Evolutionary conservation across 805 yeast genomes (phyloP).

Genomic region (Saccharomycopsis fermentans): DNA sequence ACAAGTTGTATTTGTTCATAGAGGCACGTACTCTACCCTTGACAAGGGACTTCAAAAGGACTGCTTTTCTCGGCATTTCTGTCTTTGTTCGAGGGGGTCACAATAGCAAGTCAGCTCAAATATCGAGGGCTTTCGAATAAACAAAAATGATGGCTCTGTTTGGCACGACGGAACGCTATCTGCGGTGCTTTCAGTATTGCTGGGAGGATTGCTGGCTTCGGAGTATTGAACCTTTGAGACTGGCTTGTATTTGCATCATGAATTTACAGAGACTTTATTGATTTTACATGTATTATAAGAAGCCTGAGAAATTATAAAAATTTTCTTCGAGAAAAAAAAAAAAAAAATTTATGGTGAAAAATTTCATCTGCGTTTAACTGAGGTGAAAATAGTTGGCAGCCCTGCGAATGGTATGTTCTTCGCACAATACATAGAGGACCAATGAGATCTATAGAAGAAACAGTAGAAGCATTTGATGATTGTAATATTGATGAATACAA

Average conservation of each 20-base stretch:
- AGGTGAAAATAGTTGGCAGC: neutral
- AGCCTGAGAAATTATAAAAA: neutral
- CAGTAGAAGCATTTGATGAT: no score
- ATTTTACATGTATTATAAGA: no score
- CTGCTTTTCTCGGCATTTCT: slow-evolving; percentile 18
- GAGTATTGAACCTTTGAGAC: neutral
- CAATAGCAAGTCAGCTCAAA: neutral
- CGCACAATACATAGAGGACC: neutral
- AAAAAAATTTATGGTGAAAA: neutral
- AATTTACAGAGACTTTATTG: no score
- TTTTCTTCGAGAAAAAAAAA: neutral
- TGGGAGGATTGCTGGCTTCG: neutral
- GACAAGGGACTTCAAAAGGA: slow-evolving; percentile 12
- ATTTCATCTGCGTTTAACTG: neutral
- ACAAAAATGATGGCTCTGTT: neutral
- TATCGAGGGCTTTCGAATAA: neutral
- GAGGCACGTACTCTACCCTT: slow-evolving; percentile 62
- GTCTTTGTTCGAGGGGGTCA: neutral
- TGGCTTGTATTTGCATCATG: no score
- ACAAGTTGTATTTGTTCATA: slow-evolving; percentile 84
- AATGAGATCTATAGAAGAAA: neutral
- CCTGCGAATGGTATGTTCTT: neutral
- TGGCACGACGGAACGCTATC: neutral
- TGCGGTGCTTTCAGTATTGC: neutral
- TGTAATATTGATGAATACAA: no score